These are phyloP conservation scores for Penicillium chermesinum DNA, from an alignment of 495 filamentous ascomycete genomes.

Conservation along the genomic window DNA sequence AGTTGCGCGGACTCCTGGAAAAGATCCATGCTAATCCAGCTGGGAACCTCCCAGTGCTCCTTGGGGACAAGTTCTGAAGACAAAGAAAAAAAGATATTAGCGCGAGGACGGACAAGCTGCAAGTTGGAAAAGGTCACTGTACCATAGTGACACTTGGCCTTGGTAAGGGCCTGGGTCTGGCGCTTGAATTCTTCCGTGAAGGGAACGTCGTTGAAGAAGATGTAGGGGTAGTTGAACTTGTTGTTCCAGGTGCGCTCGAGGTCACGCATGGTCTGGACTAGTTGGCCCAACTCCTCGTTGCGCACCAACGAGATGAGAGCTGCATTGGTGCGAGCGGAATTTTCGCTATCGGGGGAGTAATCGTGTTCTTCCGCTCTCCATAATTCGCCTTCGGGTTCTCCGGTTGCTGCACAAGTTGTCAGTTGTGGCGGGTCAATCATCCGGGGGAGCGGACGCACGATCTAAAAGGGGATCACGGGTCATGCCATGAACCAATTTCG, in stretches of 20 bases:
- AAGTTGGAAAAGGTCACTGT: conserved; percentile 12
- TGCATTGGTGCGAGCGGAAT: conserved; percentile 82
- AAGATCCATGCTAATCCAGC: conserved; percentile 85
- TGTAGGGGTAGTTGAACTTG: conserved; percentile 99
- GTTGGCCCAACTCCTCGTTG: conserved; percentile 78
- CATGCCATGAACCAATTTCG: conserved; percentile 43
- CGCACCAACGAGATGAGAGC: conserved; percentile 88
- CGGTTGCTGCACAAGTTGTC: conserved; percentile 54
- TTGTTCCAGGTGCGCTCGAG: conserved; percentile 93
- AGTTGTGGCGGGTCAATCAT: not conserved
- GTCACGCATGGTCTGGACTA: conserved; percentile 83
- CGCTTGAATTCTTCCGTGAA: conserved; percentile 92
- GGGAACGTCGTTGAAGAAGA: conserved; percentile 94
- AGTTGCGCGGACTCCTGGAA: conserved; percentile 79
- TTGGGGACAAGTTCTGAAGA: conserved; percentile 75
- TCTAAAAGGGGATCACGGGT: conserved; percentile 77
- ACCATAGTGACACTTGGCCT: conserved; percentile 82
- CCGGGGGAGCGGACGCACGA: conserved; percentile 48
- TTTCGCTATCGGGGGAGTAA: conserved; percentile 66
- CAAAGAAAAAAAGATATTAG: not conserved
- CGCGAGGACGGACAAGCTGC: not conserved
- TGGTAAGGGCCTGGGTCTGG: conserved; percentile 69
- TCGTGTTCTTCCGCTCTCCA: conserved; percentile 60
- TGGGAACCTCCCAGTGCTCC: conserved; percentile 89
- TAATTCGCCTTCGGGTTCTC: conserved; percentile 73